Evolutionary conservation across 2,329 filamentous ascomycete genomes (phyloP).

Genomic region (Pyrenochaeta sp.): DNA sequence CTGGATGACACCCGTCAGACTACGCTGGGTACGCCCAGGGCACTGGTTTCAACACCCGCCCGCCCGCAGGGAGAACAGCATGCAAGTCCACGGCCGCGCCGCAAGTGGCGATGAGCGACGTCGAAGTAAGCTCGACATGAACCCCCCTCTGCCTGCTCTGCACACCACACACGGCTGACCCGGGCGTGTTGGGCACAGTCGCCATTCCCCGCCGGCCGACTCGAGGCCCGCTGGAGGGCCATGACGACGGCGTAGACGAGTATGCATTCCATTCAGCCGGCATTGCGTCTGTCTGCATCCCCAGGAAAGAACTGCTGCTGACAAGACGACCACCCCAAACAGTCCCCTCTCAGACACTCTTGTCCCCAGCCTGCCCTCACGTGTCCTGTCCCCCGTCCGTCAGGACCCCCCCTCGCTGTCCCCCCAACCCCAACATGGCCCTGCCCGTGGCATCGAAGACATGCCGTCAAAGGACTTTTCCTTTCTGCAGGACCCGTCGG

Average conservation of each 20-base stretch:
- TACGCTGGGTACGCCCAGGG: too few relatives aligned
- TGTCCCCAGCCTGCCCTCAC: slow-evolving; percentile 21
- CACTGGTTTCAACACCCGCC: too few relatives aligned
- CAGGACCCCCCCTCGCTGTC: slow-evolving; percentile 24
- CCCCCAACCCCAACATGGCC: slow-evolving; percentile 30
- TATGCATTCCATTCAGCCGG: slow-evolving; percentile 55
- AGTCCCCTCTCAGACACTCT: slow-evolving; percentile 31
- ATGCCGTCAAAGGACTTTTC: slow-evolving; percentile 75
- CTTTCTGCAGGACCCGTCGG: slow-evolving; percentile 24
- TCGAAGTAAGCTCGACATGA: slow-evolving; percentile 23
- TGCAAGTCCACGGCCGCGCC: slow-evolving; percentile 38
- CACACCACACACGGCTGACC: slow-evolving; percentile 5
- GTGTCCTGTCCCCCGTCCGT: slow-evolving; percentile 31
- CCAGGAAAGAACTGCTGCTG: neutral
- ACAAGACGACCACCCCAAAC: slow-evolving; percentile 2
- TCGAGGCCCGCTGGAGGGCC: slow-evolving; percentile 73
- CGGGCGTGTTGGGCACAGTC: slow-evolving; percentile 57
- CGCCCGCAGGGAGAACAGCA: neutral
- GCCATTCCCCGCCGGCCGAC: slow-evolving; percentile 74
- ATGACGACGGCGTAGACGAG: slow-evolving; percentile 71
- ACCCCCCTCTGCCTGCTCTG: neutral
- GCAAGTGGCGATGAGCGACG: slow-evolving; percentile 44
- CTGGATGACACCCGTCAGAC: slow-evolving; percentile 1
- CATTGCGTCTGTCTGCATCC: neutral
- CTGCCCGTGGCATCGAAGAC: slow-evolving; percentile 34